Evolutionary conservation across 2,329 filamentous ascomycete genomes (phyloP).

Genomic region (Pestalotiopsis sp.): DNA sequence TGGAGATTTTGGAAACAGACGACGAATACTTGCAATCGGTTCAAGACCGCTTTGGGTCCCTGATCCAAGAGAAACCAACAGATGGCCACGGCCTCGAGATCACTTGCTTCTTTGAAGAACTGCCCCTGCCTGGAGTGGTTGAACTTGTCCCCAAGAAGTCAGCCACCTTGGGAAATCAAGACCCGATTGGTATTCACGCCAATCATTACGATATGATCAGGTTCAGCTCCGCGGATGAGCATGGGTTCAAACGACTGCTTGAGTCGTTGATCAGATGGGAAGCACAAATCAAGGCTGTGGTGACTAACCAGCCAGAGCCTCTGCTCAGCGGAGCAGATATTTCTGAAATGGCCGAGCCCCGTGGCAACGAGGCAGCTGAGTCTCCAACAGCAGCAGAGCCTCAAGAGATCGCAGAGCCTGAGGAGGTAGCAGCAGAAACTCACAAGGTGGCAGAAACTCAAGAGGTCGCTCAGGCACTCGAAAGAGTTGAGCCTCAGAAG

Average conservation of each 20-base stretch:
- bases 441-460: too few species aligned
- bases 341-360: too few species aligned
- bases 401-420: too few species aligned
- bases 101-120: constrained; percentile 39
- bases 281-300: too few species aligned
- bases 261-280: constrained; percentile 23
- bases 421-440: too few species aligned
- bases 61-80: constrained; percentile 27
- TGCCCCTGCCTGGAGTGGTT: constrained; percentile 27
- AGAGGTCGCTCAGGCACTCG: too few species aligned
- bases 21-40: neutral
- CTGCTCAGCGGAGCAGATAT: too few species aligned
- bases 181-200: constrained; percentile 29
- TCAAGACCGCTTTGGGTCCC: constrained; percentile 17
- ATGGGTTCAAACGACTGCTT: constrained; percentile 31
- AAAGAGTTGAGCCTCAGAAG: too few species aligned
- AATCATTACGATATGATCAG: constrained; percentile 37
- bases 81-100: constrained; percentile 24
- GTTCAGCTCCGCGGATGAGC: constrained; percentile 31
- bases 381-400: too few species aligned
- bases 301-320: too few species aligned
- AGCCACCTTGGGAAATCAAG: constrained; percentile 32
- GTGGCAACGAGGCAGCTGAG: too few species aligned
- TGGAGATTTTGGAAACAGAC: constrained; percentile 21
- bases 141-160: constrained; percentile 33